Percentiles rank a stretch among this genome's conserved stretches.
These are phyloP conservation scores for Pascua guehoae DNA, from an alignment of 1,284 basidiomycete genomes.

Conservation along the genomic window DNA sequence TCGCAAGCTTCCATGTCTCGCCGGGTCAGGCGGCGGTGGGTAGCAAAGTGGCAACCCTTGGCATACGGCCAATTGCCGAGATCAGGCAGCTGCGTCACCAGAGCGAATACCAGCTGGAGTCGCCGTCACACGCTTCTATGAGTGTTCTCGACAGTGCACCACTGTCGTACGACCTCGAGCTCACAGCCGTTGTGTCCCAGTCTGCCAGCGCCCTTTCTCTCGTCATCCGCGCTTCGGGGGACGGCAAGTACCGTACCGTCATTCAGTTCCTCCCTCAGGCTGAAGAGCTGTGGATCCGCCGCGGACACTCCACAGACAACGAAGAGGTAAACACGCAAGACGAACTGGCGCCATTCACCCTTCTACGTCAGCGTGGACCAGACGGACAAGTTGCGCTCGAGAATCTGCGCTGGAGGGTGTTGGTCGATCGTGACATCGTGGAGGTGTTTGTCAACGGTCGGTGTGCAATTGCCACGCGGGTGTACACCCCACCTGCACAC, in stretches of 20 bases:
- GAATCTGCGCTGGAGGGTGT: constrained; percentile 27
- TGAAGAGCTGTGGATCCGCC: constrained; percentile 3
- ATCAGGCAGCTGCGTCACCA: background rate
- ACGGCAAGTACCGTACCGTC: constrained; percentile 1
- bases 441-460: constrained; percentile 43
- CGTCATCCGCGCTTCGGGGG: constrained; percentile 1
- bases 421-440: constrained; percentile 37
- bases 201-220: constrained; percentile 1
- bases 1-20: constrained; percentile 5
- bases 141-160: background rate
- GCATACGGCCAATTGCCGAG: constrained; percentile 14
- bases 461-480: constrained; percentile 34
- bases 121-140: background rate
- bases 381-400: constrained; percentile 6
- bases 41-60: constrained; percentile 9
- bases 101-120: background rate
- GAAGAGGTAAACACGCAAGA: constrained; percentile 2
- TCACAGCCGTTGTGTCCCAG: background rate
- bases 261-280: constrained; percentile 8
- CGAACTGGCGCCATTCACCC: constrained; percentile 13
- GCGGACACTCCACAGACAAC: constrained; percentile 2
- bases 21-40: background rate
- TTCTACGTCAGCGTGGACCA: constrained; percentile 6
- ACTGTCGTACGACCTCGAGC: constrained; percentile 4
- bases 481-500: constrained; percentile 15